Base-by-base conservation (phyloP, 352 stramenopile genomes). In the Pythium rhizo-oryzae region DNA sequence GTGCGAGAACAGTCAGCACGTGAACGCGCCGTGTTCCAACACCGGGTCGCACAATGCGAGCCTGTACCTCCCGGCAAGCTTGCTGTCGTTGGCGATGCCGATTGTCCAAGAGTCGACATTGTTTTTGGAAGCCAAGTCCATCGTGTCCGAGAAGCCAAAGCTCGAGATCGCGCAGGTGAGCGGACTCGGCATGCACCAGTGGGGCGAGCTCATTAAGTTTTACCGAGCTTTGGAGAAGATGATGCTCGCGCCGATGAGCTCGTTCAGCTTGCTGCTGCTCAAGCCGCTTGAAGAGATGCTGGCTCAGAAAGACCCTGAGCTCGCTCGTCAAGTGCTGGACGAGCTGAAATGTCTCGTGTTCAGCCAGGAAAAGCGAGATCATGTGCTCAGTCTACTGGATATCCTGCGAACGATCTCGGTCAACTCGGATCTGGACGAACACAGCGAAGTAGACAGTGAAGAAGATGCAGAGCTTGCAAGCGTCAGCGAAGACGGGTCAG, bases 41-140 rank as follows among this genome's bases (percentile, higher is more conserved):
- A 74, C 62, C 0, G 70, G 73, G 0, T 54, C 57, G 9, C 61
- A 74, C 43, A 77, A 81, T 59, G 67, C 56, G 6, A 70, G 70
- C 1, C 21, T 77, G 4, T 67, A 59, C 8, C 75, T 89, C 0
- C 69, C 84, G 1, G 66, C 68, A 6, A 89, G 80, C 13, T 64
- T 90, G 47, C 64, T 92, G n/a, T 70, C 80, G 15, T 70, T 92
- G 1, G 76, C 84, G 43, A 79, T 85, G 72, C 81, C 84, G 7
- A 69, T 92, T 0, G 80, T 90, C 1, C 79, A 87, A 62, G 84
- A 92, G 65, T 81, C 84, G 6, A 90, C 77, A 52, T 53, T 92
- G 4, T 87, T 92, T 28, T 59, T 90, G 1, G 77, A 89, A 47
- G 75, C 84, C 23, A 84, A 84, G 16, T 70, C 81, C 0, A 78